These are phyloP conservation scores for Jamesozyma lodderae DNA, from an alignment of 805 yeast genomes.

Conservation along the genomic window DNA sequence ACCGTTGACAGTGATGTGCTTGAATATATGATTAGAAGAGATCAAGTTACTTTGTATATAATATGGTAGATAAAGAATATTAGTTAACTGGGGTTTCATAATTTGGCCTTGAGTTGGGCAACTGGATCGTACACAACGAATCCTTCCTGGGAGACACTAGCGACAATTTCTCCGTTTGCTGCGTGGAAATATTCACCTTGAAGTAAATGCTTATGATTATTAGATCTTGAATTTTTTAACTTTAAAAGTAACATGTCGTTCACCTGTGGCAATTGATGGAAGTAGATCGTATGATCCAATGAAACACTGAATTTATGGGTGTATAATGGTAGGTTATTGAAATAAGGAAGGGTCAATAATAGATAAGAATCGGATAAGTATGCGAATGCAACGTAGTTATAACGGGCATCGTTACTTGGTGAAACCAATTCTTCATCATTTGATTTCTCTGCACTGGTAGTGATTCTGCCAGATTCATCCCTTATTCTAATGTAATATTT, in stretches of 20 bases:
- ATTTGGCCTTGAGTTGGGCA: too few relatives aligned
- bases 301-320: conserved; percentile 47
- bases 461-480: background rate
- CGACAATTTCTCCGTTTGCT: conserved; percentile 42
- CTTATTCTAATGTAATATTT: conserved; percentile 24
- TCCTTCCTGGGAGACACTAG: conserved; percentile 61
- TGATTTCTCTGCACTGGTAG: background rate
- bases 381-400: conserved; percentile 48
- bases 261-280: conserved; percentile 41
- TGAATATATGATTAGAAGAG: too few relatives aligned
- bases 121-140: conserved; percentile 26
- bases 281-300: conserved; percentile 58
- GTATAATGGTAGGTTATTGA: conserved; percentile 38
- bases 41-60: too few relatives aligned
- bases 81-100: too few relatives aligned
- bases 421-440: conserved; percentile 6
- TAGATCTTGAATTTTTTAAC: conserved; percentile 40
- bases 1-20: too few relatives aligned
- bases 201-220: conserved; percentile 45
- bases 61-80: too few relatives aligned
- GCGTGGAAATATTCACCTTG: conserved; percentile 48
- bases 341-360: conserved; percentile 43
- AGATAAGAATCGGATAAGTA: conserved; percentile 51
- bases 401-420: conserved; percentile 25
- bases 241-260: conserved; percentile 45